These are phyloP conservation scores for Biscogniauxia mediterranea DNA, from an alignment of 2,329 filamentous ascomycete species.

Conservation along the genomic window DNA sequence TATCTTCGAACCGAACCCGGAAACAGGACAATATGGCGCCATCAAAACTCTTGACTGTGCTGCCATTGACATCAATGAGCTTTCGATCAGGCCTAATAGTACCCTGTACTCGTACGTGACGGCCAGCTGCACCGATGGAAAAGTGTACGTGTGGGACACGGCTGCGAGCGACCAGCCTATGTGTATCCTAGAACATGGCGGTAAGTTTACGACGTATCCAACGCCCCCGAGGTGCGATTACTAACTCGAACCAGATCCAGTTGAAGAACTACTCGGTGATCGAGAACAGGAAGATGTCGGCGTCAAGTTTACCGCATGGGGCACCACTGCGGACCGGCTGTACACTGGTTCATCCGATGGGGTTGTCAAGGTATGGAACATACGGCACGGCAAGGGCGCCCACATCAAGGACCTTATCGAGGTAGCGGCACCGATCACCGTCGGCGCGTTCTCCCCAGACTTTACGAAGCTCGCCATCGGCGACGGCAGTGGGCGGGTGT, in stretches of 20 bases:
- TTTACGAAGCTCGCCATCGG: constrained; percentile 55
- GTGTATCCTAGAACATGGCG: constrained; percentile 54
- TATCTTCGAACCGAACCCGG: constrained; percentile 43
- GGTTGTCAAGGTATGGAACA: constrained; percentile 61
- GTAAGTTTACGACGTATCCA: constrained; percentile 38
- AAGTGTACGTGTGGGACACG: constrained; percentile 63
- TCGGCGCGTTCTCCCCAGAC: constrained; percentile 58
- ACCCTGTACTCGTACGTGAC: constrained; percentile 51
- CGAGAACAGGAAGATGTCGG: constrained; percentile 58
- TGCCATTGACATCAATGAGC: constrained; percentile 61
- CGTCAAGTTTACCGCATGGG: constrained; percentile 64
- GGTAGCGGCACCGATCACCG: constrained; percentile 55
- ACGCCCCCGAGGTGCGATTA: background rate
- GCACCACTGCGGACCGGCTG: constrained; percentile 52
- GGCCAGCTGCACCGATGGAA: constrained; percentile 61
- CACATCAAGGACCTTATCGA: constrained; percentile 54
- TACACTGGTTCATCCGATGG: constrained; percentile 66
- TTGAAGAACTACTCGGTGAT: constrained; percentile 41
- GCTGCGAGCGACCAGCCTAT: constrained; percentile 53
- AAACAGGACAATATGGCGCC: constrained; percentile 40
- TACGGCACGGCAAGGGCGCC: constrained; percentile 43
- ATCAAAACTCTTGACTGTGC: constrained; percentile 57
- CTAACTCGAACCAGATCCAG: constrained; percentile 23
- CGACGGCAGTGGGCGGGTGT: constrained; percentile 60
- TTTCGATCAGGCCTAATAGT: constrained; percentile 58